These are phyloP conservation scores for Suillus cothurnatus DNA, from an alignment of 768 basidiomycete species.

Conservation along the genomic window DNA sequence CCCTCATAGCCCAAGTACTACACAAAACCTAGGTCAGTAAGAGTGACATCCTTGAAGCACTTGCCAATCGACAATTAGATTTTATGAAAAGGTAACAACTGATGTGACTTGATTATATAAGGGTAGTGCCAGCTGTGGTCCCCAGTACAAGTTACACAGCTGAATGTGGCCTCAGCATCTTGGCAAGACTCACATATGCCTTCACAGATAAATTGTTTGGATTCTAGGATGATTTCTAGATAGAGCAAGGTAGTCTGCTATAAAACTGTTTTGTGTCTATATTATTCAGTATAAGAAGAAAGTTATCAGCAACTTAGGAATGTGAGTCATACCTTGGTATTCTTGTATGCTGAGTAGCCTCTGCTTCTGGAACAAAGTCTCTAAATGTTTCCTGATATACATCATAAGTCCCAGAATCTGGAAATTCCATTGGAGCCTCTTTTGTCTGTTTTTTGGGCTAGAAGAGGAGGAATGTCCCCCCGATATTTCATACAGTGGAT, in stretches of 20 bases:
- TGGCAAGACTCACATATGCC: conserved; percentile 2
- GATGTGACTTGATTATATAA: conserved; percentile 2
- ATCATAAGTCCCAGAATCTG: neutral
- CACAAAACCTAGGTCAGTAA: conserved; percentile 21
- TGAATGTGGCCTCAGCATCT: conserved; percentile 1
- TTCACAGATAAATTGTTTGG: neutral
- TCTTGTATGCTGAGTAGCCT: conserved; percentile 1
- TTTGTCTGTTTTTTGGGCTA: neutral
- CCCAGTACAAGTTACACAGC: conserved; percentile 6
- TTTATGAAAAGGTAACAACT: conserved; percentile 14
- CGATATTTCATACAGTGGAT: neutral
- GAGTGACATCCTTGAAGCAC: conserved; percentile 14
- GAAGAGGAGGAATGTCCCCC: neutral
- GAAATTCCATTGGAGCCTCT: neutral
- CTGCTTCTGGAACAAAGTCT: neutral
- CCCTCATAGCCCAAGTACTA: conserved; percentile 25
- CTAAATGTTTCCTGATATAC: neutral
- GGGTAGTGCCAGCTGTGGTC: conserved; percentile 1
- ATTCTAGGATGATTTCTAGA: conserved; percentile 2
- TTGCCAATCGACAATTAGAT: conserved; percentile 22
- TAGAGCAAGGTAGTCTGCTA: conserved; percentile 8
- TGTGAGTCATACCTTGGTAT: neutral
- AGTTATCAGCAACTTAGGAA: neutral
- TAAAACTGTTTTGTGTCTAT: conserved; percentile 10
- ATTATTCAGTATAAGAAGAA: neutral